phyloP scores from a whole-genome alignment of 768 basidiomycete species.

The Termitomyces sp. region DNA sequence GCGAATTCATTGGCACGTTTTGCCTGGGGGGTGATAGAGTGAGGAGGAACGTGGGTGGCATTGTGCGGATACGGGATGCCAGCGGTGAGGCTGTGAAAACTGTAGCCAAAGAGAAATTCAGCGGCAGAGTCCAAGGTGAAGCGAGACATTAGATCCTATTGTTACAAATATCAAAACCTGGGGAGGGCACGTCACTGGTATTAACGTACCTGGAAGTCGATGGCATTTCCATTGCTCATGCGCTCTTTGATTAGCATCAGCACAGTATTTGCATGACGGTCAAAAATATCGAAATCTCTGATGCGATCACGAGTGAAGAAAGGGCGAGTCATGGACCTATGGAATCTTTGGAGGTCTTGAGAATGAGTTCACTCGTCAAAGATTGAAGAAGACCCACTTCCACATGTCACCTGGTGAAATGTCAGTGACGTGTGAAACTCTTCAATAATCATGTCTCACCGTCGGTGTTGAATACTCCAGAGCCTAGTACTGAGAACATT shows the following conservation, averaged over 20 bases:
- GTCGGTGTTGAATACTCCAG: slow-evolving; percentile 70
- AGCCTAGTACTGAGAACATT: slow-evolving; percentile 52
- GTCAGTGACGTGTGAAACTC: background rate
- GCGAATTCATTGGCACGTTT: slow-evolving; percentile 43
- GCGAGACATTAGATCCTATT: slow-evolving; percentile 53
- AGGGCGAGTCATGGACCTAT: slow-evolving; percentile 63
- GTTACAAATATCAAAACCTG: background rate
- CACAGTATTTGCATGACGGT: slow-evolving; percentile 46
- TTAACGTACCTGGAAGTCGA: slow-evolving; percentile 56
- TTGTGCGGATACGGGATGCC: slow-evolving; percentile 53
- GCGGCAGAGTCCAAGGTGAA: slow-evolving; percentile 69
- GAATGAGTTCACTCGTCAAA: slow-evolving; percentile 32
- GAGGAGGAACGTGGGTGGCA: slow-evolving; percentile 23
- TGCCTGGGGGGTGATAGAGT: slow-evolving; percentile 23
- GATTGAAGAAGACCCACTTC: slow-evolving; percentile 30
- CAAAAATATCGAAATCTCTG: slow-evolving; percentile 60
- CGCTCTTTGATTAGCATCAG: slow-evolving; percentile 46
- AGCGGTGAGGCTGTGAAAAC: slow-evolving; percentile 50
- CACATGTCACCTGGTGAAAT: slow-evolving; percentile 32
- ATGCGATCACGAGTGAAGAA: slow-evolving; percentile 60
- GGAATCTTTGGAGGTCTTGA: slow-evolving; percentile 37
- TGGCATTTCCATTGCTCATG: slow-evolving; percentile 44
- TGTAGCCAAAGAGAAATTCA: slow-evolving; percentile 62
- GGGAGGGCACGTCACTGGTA: background rate
- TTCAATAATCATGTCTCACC: slow-evolving; percentile 32